Evolutionary conservation across 139 green algal genomes (phyloP), one percentile per base, ranked within the genome.

Genomic region (Coccomyxa sp.): DNA sequence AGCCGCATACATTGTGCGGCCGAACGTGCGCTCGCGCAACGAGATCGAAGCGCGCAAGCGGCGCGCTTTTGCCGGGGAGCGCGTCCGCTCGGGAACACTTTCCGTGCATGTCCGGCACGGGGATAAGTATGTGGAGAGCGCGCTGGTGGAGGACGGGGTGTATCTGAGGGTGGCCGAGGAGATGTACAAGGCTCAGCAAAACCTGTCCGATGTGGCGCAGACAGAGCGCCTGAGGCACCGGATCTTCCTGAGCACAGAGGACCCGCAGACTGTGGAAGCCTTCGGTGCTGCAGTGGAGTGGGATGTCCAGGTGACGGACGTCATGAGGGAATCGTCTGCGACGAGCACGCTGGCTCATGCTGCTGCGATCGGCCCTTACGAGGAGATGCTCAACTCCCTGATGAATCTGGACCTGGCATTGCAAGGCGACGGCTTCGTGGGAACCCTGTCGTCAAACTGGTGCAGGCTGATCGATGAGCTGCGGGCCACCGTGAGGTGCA

Each of bases 381-480:
- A 81, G 70, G 78, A 83, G 72, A 44, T 79, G 75, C 75, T 86
- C 0, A 74, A 86, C 55, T 40, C 36, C 8, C 71, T 86, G 55
- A 39, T 76, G 2, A 83, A 79, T 35, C 78, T 86, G 55, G 78
- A 86, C 27, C 70, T 86, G 36, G 76, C 74, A 37, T 27, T 79
- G 10, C 39, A 76, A 44, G 83, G 82, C 73, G 75, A 54, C 37
- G 82, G 33, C 41, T 86, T 77, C 31, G 75, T 86, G 39, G 82
- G 76, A 9, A 84, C 82, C 5, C 80, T 86, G 12, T 79, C 70
- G 55, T 86, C 82, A 1, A 86, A 86, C 71, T 86, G 82, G 82
- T 77, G 39, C 14, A 64, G 82, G n/a, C 76, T 86, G 22, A 83
- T 86, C 7, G 78, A 86, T 39, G 78, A 86, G 78, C 58, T 86